Evolutionary conservation across 352 stramenopile genomes (phyloP).

Genomic region (Pythium scleroteichum): DNA sequence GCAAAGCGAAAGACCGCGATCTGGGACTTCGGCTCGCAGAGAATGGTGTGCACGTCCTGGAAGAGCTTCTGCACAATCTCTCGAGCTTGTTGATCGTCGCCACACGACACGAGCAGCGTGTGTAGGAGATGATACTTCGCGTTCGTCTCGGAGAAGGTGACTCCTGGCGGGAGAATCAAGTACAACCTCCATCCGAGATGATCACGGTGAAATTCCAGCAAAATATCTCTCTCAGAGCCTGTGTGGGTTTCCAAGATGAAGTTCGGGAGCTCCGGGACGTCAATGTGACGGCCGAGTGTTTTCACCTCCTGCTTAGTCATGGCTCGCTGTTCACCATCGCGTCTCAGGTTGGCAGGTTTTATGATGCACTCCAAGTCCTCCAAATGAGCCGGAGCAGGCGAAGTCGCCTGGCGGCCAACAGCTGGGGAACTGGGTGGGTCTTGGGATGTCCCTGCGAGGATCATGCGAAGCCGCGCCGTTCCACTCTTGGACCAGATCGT

Average conservation of each 20-base stretch:
- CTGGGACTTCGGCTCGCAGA: too few relatives aligned
- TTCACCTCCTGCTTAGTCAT: neutral
- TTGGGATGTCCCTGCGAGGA: neutral
- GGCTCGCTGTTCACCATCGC: neutral
- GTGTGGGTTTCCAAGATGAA: conserved; percentile 1
- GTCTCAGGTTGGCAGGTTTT: neutral
- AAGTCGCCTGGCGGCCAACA: neutral
- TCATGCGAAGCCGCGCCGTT: neutral
- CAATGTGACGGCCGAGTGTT: neutral
- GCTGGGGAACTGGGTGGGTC: neutral
- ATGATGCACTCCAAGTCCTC: neutral
- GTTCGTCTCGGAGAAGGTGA: neutral
- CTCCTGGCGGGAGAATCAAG: neutral
- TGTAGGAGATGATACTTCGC: conserved; percentile 1
- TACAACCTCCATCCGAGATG: conserved; percentile 2
- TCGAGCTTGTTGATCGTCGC: neutral
- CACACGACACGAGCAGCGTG: neutral
- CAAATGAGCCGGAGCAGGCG: neutral
- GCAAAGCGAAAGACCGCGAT: too few relatives aligned
- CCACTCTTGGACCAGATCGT: neutral
- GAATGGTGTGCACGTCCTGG: too few relatives aligned
- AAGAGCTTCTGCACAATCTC: neutral
- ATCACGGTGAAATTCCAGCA: neutral
- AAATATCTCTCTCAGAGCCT: neutral
- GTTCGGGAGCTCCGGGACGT: neutral